A percentile compares a stretch with the other conserved stretches of the same genome.
These are phyloP conservation scores for Fusarium verrucosum DNA, from an alignment of 2,329 filamentous ascomycete species.

Conservation along the genomic window DNA sequence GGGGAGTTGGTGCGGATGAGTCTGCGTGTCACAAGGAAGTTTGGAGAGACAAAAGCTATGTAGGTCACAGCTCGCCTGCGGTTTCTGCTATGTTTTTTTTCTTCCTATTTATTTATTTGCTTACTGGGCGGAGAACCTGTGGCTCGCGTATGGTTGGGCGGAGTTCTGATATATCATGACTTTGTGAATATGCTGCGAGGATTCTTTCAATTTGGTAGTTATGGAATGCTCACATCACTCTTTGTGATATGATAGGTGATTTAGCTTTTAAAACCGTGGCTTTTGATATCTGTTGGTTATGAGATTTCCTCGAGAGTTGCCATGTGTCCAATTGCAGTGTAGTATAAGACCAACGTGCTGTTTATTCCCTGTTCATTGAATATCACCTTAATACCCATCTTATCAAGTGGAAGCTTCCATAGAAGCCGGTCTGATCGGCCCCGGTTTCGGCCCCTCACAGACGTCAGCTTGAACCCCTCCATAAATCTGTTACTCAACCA, in stretches of 20 bases:
- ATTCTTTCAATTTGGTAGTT: constrained; percentile 20
- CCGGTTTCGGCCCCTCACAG: constrained; percentile 28
- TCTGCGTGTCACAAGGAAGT: neutral
- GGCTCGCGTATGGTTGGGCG: constrained; percentile 18
- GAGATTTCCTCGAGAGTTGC: neutral
- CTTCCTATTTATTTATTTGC: too few relatives aligned
- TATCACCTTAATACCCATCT: neutral
- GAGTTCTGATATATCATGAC: constrained; percentile 39
- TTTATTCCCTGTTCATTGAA: neutral
- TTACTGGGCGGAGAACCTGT: constrained; percentile 1
- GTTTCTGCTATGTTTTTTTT: neutral
- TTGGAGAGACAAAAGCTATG: constrained; percentile 15
- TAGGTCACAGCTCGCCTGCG: constrained; percentile 7
- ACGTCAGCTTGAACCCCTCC: constrained; percentile 35
- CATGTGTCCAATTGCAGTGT: constrained; percentile 5
- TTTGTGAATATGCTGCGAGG: constrained; percentile 8
- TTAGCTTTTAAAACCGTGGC: constrained; percentile 18
- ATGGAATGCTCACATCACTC: constrained; percentile 15
- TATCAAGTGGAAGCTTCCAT: constrained; percentile 3
- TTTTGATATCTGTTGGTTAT: constrained; percentile 20
- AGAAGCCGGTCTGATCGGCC: constrained; percentile 13
- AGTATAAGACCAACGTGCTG: neutral
- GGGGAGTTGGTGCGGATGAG: neutral
- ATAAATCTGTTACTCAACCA: constrained; percentile 27
- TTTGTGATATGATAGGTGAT: constrained; percentile 19